phyloP scores from a whole-genome alignment of 2,329 filamentous ascomycete species.

The Talaromyces rugulosus region DNA sequence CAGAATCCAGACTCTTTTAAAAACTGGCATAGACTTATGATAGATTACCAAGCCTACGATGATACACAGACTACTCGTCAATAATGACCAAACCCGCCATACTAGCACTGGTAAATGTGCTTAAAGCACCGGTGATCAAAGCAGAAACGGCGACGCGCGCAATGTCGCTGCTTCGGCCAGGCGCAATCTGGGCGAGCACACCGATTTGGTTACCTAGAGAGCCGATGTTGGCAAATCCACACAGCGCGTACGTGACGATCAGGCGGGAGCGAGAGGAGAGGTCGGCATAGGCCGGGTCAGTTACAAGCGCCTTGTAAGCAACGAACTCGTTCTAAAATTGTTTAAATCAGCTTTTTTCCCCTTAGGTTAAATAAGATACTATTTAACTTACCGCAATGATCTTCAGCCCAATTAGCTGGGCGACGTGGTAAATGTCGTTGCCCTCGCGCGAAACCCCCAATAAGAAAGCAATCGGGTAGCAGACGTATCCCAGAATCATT shows the following conservation, averaged over 20 bases:
- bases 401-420: slow-evolving; percentile 77
- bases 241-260: slow-evolving; percentile 82
- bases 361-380: neutral
- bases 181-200: slow-evolving; percentile 76
- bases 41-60: neutral
- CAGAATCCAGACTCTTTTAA: too few species aligned
- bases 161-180: slow-evolving; percentile 68
- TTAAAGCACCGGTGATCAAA: slow-evolving; percentile 70
- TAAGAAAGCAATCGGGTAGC: slow-evolving; percentile 76
- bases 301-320: slow-evolving; percentile 60
- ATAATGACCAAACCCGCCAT: slow-evolving; percentile 73
- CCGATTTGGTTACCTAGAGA: slow-evolving; percentile 87
- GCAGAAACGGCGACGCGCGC: slow-evolving; percentile 72
- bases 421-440: slow-evolving; percentile 66
- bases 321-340: slow-evolving; percentile 66
- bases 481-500: slow-evolving; percentile 70
- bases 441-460: slow-evolving; percentile 66
- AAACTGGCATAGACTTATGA: neutral
- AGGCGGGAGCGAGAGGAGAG: slow-evolving; percentile 69
- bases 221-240: slow-evolving; percentile 78
- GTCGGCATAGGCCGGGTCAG: slow-evolving; percentile 47
- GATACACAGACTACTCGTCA: slow-evolving; percentile 29
- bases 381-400: slow-evolving; percentile 58
- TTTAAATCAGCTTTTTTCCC: neutral
- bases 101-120: slow-evolving; percentile 72